Conservation (phyloP, 2,329 filamentous ascomycete genomes). For the Fusarium camptoceras region DNA sequence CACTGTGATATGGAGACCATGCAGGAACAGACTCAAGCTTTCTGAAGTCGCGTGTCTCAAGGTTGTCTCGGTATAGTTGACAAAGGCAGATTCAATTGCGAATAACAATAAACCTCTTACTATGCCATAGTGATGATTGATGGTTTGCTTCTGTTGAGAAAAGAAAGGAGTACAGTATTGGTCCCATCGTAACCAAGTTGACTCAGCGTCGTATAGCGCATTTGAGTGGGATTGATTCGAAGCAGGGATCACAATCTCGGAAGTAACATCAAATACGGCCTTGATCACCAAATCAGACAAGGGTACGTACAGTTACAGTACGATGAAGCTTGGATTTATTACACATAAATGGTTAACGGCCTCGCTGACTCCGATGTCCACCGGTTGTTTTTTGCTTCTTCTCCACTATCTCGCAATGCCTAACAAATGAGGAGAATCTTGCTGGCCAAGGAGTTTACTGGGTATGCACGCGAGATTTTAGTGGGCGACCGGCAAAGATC, state of each 20-base stretch:
- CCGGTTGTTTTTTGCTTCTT: neutral
- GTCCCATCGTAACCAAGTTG: neutral
- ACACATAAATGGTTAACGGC: neutral
- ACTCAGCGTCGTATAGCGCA: conserved; percentile 4
- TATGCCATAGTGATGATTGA: neutral
- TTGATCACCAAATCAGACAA: conserved; percentile 16
- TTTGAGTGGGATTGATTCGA: neutral
- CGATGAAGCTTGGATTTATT: neutral
- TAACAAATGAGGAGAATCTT: neutral
- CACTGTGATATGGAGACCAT: conserved; percentile 9
- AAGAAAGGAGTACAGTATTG: neutral
- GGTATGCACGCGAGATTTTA: conserved; percentile 11
- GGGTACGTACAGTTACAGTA: neutral
- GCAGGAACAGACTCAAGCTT: conserved; percentile 23
- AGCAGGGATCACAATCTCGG: conserved; percentile 9
- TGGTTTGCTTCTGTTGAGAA: neutral
- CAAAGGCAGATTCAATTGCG: neutral
- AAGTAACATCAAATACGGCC: conserved; percentile 10
- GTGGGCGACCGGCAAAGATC: conserved; percentile 11
- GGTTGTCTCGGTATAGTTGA: neutral
- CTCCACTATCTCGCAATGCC: conserved; percentile 2
- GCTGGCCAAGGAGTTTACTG: neutral
- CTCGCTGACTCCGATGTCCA: neutral
- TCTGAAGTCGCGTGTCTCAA: neutral
- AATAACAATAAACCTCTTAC: neutral